Percentiles rank a stretch among this genome's conserved stretches.
These are phyloP conservation scores for Rhinocladiella mackenziei DNA, from an alignment of 2,329 filamentous ascomycete species.

Conservation along the genomic window DNA sequence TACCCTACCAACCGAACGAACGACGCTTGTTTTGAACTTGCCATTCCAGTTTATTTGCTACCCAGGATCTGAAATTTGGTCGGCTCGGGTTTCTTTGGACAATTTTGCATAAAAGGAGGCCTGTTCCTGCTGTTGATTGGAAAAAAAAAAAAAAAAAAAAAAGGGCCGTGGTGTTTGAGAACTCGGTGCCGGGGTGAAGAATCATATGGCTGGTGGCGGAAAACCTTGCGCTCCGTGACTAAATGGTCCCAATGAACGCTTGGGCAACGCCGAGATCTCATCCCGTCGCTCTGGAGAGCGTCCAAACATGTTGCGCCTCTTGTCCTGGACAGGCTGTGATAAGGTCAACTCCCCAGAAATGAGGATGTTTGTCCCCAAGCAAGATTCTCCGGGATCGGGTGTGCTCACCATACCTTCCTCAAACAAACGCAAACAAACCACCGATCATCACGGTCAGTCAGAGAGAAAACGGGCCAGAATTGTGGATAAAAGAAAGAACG, in stretches of 20 bases:
- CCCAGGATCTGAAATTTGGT: neutral
- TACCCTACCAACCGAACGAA: conserved; percentile 4
- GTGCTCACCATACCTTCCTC: conserved; percentile 25
- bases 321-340: conserved; percentile 48
- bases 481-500: no score
- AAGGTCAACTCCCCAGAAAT: conserved; percentile 44
- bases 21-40: conserved; percentile 5
- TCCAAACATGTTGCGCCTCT: conserved; percentile 44
- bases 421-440: conserved; percentile 54
- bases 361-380: conserved; percentile 41
- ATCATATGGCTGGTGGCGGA: conserved; percentile 20
- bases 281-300: conserved; percentile 10
- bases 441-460: conserved; percentile 21
- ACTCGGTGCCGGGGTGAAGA: conserved; percentile 1
- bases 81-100: neutral
- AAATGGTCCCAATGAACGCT: conserved; percentile 17
- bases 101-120: neutral
- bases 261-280: conserved; percentile 6
- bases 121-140: neutral
- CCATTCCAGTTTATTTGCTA: neutral
- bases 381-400: conserved; percentile 28
- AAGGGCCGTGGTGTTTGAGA: no score
- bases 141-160: no score
- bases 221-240: conserved; percentile 17
- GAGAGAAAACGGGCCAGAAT: conserved; percentile 21